These are phyloP conservation scores for Yarrowia sp. DNA, from an alignment of 805 yeast genomes.

Conservation along the genomic window DNA sequence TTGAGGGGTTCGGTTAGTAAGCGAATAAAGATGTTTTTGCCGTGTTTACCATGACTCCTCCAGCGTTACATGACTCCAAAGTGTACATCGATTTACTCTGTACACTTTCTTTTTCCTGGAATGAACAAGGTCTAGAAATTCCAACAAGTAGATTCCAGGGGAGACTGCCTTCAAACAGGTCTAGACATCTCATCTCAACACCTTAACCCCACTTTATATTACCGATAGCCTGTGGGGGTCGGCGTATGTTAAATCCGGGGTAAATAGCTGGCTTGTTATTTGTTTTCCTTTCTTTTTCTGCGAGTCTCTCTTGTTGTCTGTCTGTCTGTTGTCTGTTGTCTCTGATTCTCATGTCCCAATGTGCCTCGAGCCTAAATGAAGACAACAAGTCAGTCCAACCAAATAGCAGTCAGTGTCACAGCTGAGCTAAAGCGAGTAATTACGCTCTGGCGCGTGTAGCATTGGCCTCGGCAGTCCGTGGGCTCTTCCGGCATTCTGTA, in stretches of 20 bases:
- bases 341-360: not conserved
- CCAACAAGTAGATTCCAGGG: no score
- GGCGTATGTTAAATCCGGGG: not conserved
- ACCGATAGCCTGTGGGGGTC: not conserved
- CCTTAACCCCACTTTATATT: not conserved
- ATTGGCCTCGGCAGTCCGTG: no score
- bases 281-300: not conserved
- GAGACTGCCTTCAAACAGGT: no score
- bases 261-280: not conserved
- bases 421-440: no score
- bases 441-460: no score
- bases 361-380: not conserved
- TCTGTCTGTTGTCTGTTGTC: not conserved
- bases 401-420: no score
- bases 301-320: not conserved
- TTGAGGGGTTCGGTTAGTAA: not conserved
- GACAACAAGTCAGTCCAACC: not conserved
- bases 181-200: no score
- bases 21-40: no score
- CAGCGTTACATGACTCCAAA: no score
- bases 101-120: not conserved
- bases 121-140: not conserved
- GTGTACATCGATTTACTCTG: no score
- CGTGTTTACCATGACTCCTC: no score
- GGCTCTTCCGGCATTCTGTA: no score